phyloP scores from a whole-genome alignment of 495 filamentous ascomycete genomes.

The Sordaria brevicollis region DNA sequence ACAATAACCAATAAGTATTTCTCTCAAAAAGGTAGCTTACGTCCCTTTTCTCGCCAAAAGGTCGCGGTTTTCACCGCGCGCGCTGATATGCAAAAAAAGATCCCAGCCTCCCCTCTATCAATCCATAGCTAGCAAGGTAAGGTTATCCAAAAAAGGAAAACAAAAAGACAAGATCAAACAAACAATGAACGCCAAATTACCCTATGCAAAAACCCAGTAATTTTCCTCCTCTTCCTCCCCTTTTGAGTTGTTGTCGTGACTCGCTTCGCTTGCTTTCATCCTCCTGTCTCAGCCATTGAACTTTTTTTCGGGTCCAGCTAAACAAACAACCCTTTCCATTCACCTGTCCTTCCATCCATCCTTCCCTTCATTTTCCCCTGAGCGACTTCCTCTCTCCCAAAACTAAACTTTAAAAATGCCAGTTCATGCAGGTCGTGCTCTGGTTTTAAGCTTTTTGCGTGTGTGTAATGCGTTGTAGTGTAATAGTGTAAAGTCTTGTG shows the following conservation, averaged over 20 bases:
- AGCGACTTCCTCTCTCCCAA: neutral
- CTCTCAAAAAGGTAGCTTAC: neutral
- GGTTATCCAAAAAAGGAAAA: neutral
- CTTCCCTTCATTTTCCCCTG: neutral
- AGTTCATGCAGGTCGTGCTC: slow-evolving; percentile 15
- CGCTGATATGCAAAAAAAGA: neutral
- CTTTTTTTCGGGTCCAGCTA: neutral
- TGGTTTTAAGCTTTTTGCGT: neutral
- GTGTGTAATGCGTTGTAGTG: neutral
- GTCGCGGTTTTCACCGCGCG: neutral
- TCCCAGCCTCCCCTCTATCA: neutral
- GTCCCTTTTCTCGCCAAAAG: neutral
- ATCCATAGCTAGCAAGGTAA: neutral
- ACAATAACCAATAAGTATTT: neutral
- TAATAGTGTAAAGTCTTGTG: neutral
- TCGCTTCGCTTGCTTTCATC: neutral
- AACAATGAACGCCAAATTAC: neutral
- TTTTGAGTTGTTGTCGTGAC: neutral
- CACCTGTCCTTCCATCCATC: neutral
- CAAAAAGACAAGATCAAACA: neutral
- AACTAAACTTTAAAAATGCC: neutral
- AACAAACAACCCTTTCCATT: neutral
- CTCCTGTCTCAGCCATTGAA: no score
- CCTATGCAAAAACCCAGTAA: neutral
- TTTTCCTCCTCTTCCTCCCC: neutral